Base-by-base conservation (phyloP, 306 rosid genomes). In the Gastrolobium villosum region DNA sequence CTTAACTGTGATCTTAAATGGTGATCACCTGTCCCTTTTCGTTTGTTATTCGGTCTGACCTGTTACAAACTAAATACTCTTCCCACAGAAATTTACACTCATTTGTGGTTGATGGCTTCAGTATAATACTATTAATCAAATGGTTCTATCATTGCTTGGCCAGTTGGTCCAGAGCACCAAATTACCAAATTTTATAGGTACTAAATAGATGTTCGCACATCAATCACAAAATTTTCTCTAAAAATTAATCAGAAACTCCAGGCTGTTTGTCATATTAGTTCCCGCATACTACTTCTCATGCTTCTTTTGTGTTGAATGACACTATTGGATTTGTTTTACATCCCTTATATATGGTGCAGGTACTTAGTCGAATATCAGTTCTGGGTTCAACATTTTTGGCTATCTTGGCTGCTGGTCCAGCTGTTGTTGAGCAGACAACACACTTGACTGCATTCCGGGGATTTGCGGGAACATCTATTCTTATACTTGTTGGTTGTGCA, bases 391-490 rank as follows among this genome's bases (percentile, higher is more conserved):
- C 89, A 62, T 91, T 95, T 85, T 81, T 92, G 86, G 99, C 98
- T 13, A 83, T 92, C 80, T 87, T 91, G 85, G 96, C 97, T 72
- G 99, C 95, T 72, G 97, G 99, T 36, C 99, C 97, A 53, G 92
- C 97, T 4, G 88, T 88, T 36, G 87, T 94, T 15, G 97, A 94
- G 69, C 99, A 94, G 86, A 82, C 87, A 7, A 81, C 99, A 2
- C 99, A 94, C 88, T 80, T 94, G 77, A 92, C 97, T 63, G 99
- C 97, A 57, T 92, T 92, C 68, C 87, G 97, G 37, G 99, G 99
- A 83, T 94, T 94, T 60, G 97, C 97, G 0, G 99, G 99, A 80
- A 95, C 99, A 7, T 95, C 97, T 52, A 88, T 95, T 88, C 99
- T 92, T 81, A 95, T 95, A 83, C 96, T 95, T 35, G 97, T 95